Evolutionary conservation across 2,329 filamentous ascomycete genomes (phyloP), one percentile per base, ranked within the genome.

Genomic region (Talaromyces sp.): DNA sequence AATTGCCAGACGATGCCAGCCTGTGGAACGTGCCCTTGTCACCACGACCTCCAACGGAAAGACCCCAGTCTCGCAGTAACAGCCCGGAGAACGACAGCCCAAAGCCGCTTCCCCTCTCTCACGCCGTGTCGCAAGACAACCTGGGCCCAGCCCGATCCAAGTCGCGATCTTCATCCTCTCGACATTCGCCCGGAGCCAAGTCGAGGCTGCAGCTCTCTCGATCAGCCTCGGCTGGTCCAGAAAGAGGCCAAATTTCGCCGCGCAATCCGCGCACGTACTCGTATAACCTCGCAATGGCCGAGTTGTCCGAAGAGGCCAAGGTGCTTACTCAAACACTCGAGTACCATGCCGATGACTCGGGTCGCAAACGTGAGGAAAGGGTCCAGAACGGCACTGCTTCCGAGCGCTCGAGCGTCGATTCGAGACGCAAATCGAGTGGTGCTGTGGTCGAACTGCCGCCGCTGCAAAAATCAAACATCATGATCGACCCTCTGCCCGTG

Each of bases 401-500:
- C 7, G 64, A 69, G n/a, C 68, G 72, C 47, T 73, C 76, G 3
- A 77, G 75, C 55, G 65, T 73, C 16, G 76, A 79, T 23, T 74
- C 72, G 5, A 75, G 75, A 55, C 72, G 72, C 3, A 67, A 67
- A 18, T 76, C 76, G 5, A 72, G 69, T n/a, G 42, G 57, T 9
- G 68, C 71, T 28, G 68, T 73, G 12, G 73, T 83, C 57, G 81
- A 84, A 61, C 74, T 87, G n/a, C 85, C 85, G 1, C 85, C 85
- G 4, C 69, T 87, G 54, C 84, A 86, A 66, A 86, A 85, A 69
- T 84, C 83, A 57, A 86, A 87, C 66, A 81, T 87, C 55, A 83
- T 87, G 77, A 85, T 87, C 60, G 87, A 88, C 68, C 86, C 87
- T 12, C 79, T 89, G 66, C 85, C 87, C 9, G 84, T 87, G 56